These are phyloP conservation scores for Gymnopus androsaceus DNA, from an alignment of 1,284 basidiomycete genomes.

Conservation along the genomic window DNA sequence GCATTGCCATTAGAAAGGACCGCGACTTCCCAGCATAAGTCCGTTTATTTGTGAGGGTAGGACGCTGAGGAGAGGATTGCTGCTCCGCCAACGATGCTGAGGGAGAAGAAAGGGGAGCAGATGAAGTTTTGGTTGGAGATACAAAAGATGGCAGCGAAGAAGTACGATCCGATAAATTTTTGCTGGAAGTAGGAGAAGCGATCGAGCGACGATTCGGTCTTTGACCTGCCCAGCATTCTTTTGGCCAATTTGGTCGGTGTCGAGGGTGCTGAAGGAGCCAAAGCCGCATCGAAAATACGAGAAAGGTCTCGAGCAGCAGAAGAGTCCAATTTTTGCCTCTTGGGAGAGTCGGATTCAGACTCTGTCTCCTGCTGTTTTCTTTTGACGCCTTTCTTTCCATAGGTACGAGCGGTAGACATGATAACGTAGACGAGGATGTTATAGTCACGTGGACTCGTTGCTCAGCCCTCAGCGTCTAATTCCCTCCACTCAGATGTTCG, in stretches of 20 bases:
- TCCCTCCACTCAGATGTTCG: no score
- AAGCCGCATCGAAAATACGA: constrained; percentile 37
- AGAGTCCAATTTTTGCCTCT: constrained; percentile 32
- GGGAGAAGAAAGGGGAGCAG: constrained; percentile 17
- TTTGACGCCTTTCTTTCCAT: constrained; percentile 41
- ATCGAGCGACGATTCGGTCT: constrained; percentile 57
- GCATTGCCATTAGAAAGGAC: constrained; percentile 69
- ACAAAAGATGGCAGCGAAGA: constrained; percentile 38
- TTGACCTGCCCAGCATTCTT: constrained; percentile 50
- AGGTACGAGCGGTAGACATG: constrained; percentile 38
- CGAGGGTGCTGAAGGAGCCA: constrained; percentile 19
- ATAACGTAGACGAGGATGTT: no score
- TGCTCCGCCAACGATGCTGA: constrained; percentile 13
- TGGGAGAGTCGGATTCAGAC: constrained; percentile 21
- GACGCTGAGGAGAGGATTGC: constrained; percentile 18
- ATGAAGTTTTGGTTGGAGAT: not conserved
- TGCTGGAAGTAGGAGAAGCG: constrained; percentile 22
- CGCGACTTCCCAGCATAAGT: constrained; percentile 77
- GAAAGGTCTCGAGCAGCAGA: constrained; percentile 37
- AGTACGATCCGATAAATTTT: constrained; percentile 31
- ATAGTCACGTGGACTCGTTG: no score
- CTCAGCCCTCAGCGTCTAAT: no score
- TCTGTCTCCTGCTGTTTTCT: constrained; percentile 27
- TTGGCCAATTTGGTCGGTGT: constrained; percentile 44
- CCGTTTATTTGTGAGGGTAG: constrained; percentile 34